A percentile compares a stretch with the other conserved stretches of the same genome.
Conservation (phyloP, 192 early-diverging fungal species). For the Mortierella claussenii region DNA sequence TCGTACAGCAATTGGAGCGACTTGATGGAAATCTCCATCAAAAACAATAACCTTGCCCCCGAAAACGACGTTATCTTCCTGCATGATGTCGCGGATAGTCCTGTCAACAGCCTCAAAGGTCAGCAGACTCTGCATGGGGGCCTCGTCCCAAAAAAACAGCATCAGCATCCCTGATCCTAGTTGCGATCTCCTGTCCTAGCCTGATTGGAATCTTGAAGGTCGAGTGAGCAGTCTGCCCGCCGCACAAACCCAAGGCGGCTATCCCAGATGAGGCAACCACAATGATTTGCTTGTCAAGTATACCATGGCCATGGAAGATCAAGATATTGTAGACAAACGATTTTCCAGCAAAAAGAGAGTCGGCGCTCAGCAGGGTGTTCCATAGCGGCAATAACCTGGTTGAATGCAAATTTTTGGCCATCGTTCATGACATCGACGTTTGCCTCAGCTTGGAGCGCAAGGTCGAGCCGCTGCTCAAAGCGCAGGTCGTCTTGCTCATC, state of each 20-base stretch:
- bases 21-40: constrained; percentile 11
- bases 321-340: too few relatives aligned
- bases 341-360: too few relatives aligned
- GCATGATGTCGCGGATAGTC: constrained; percentile 23
- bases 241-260: not conserved
- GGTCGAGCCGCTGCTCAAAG: too few relatives aligned
- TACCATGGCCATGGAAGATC: too few relatives aligned
- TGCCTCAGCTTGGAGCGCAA: too few relatives aligned
- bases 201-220: not conserved
- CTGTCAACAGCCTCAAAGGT: constrained; percentile 34
- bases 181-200: not conserved
- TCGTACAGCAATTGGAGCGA: constrained; percentile 14
- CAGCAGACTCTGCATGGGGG: constrained; percentile 24
- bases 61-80: not conserved
- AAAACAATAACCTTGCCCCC: constrained; percentile 20
- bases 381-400: too few relatives aligned
- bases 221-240: not conserved
- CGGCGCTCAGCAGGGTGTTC: too few relatives aligned
- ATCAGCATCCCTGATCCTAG: not conserved
- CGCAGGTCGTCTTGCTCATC: too few relatives aligned
- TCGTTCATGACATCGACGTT: too few relatives aligned
- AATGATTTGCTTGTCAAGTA: too few relatives aligned
- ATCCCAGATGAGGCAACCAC: not conserved
- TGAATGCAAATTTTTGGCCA: too few relatives aligned
- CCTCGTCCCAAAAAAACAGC: constrained; percentile 55